Evolutionary conservation across 306 rosid genomes (phyloP).

Genomic region (Dalbergia cochinchinensis): DNA sequence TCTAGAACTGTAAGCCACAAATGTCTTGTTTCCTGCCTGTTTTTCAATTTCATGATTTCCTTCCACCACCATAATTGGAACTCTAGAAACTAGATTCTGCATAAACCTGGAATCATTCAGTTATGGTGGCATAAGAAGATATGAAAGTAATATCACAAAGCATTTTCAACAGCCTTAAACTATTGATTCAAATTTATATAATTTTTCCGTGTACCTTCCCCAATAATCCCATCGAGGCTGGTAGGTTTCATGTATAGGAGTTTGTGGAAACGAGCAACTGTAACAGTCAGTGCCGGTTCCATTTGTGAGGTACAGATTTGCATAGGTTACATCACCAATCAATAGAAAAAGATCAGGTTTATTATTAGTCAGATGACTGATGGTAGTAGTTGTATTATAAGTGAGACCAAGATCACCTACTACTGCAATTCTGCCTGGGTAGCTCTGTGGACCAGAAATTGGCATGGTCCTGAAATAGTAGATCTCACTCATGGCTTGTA

Average conservation of each 20-base stretch:
- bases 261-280: slow-evolving; percentile 72
- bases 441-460: slow-evolving; percentile 62
- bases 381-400: slow-evolving; percentile 77
- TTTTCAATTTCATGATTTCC: slow-evolving; percentile 88
- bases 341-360: slow-evolving; percentile 80
- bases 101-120: slow-evolving; percentile 69
- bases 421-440: slow-evolving; percentile 70
- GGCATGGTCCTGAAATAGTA: slow-evolving; percentile 79
- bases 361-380: slow-evolving; percentile 70
- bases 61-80: slow-evolving; percentile 90
- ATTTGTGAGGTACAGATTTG: slow-evolving; percentile 82
- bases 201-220: slow-evolving; percentile 72
- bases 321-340: slow-evolving; percentile 83
- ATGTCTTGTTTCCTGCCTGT: slow-evolving; percentile 66
- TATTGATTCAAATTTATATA: slow-evolving; percentile 10
- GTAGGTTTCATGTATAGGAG: slow-evolving; percentile 86
- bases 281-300: slow-evolving; percentile 89
- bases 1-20: slow-evolving; percentile 83
- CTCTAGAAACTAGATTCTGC: slow-evolving; percentile 76
- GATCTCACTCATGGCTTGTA: slow-evolving; percentile 65
- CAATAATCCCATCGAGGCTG: slow-evolving; percentile 96
- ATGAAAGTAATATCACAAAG: slow-evolving; percentile 1
- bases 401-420: slow-evolving; percentile 96
- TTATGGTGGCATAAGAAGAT: slow-evolving; percentile 32
- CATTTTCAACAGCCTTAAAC: slow-evolving; percentile 2